A percentile compares a stretch with the other conserved stretches of the same genome.
Conservation (phyloP, 306 rosid genomes). For the Quercus wislizeni region DNA sequence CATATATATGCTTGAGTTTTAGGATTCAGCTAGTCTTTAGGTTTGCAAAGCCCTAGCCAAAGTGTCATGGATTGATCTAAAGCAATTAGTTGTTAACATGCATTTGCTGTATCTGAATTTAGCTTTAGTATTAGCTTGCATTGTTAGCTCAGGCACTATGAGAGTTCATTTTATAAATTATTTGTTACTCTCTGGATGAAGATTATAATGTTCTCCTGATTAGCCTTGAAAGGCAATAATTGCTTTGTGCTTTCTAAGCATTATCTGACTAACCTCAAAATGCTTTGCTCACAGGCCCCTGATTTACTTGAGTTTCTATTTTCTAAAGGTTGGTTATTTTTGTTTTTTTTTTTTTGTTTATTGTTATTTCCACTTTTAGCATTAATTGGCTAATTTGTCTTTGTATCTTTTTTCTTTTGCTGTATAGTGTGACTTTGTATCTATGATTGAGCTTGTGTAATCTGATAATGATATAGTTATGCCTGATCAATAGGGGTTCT, state of each 20-base stretch:
- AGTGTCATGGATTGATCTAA: constrained; percentile 7
- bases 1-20: not conserved
- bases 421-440: not conserved
- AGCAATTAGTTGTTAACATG: not conserved
- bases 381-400: not conserved
- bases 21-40: not conserved
- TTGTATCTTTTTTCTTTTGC: not conserved
- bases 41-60: not conserved
- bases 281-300: constrained; percentile 69
- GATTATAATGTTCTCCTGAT: not conserved
- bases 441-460: not conserved
- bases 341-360: constrained; percentile 17
- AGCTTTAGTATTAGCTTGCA: not conserved
- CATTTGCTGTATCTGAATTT: not conserved
- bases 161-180: not conserved
- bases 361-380: not conserved
- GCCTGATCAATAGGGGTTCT: not conserved
- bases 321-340: constrained; percentile 53
- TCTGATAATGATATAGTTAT: not conserved
- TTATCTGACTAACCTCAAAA: constrained; percentile 32
- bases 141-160: not conserved
- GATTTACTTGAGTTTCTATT: constrained; percentile 74
- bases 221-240: constrained; percentile 3
- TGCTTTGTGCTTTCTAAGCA: constrained; percentile 7
- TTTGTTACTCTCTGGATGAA: constrained; percentile 1